Evolutionary conservation across 1,284 basidiomycete genomes (phyloP), one percentile per base, ranked within the genome.

Genomic region (Ceratobasidium sp.): DNA sequence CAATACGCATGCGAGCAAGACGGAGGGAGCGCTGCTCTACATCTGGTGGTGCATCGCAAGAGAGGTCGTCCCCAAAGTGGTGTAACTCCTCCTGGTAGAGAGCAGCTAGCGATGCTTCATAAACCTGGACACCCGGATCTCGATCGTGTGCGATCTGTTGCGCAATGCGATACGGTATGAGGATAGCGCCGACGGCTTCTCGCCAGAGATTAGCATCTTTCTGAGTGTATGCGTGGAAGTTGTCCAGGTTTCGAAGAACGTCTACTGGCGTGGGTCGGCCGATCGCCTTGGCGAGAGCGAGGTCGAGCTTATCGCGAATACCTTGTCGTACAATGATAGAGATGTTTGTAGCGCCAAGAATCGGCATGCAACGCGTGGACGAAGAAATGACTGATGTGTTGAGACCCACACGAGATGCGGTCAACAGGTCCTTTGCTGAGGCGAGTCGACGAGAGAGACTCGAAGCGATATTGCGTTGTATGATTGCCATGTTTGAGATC

Each of bases 381-480:
- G 11, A 4, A 41, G 36, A 41, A 41, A 41, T 41, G 4, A 41
- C 11, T 41, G 36, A 41, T 41, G 36, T 11, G 36, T 11, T 41
- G 36, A 41, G 11, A 11, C 11, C 11, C 36, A 11, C 11, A 41
- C 36, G 36, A 41, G 36, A 41, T 5, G 36, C 11, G 4, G 36
- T 5, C 11, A 41, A 11, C 36, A 5, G 4, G 4, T 41, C 6
- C 4, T 41, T 41, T 41, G 36, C 36, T 11, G 36, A 41, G 4
- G 4, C 36, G 36, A 41, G 36, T 41, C 4, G 36, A 41, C 36
- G 36, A 41, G 62, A 50, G 17, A 73, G 22, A 45, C 59, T 65
- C 27, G 84, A 83, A 0, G 89, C 87, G 19, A 90, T 85, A 74
- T 91, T 90, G 67, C 85, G 84, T 78, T 92, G 90, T 47, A 90